Conservation (phyloP, 2,329 filamentous ascomycete genomes). For the Tolypocladium inflatum region DNA sequence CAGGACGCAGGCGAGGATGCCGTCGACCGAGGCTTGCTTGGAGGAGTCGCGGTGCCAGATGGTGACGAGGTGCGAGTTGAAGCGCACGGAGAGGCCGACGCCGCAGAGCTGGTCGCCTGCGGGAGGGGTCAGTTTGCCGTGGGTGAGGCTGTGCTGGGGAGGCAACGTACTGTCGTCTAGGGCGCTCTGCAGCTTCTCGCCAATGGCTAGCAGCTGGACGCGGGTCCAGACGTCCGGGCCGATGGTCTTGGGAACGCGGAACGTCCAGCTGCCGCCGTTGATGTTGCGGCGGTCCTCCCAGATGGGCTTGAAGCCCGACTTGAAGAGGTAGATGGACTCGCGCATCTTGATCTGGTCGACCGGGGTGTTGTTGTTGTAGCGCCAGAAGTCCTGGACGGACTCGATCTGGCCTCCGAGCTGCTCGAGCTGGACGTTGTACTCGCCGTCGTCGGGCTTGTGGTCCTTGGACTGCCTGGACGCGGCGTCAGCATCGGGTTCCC, state of each 20-base stretch:
- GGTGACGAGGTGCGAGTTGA: conserved; percentile 80
- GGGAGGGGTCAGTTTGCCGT: background rate
- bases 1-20: conserved; percentile 62
- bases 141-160: background rate
- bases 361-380: conserved; percentile 73
- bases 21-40: conserved; percentile 70
- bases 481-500: background rate
- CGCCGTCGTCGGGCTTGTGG: conserved; percentile 29
- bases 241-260: conserved; percentile 71
- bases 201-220: conserved; percentile 72
- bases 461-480: conserved; percentile 32
- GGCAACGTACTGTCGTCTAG: conserved; percentile 54
- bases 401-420: conserved; percentile 59
- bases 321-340: conserved; percentile 73
- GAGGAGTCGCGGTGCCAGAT: conserved; percentile 88
- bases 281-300: conserved; percentile 85
- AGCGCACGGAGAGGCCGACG: conserved; percentile 76
- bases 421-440: conserved; percentile 48
- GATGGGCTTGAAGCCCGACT: conserved; percentile 64
- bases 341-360: conserved; percentile 67
- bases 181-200: conserved; percentile 67
- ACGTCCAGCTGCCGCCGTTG: conserved; percentile 83
- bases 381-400: conserved; percentile 78
- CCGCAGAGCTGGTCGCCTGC: conserved; percentile 81
- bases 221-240: conserved; percentile 72